Evolutionary conservation across 345 rosid species (phyloP), one percentile per base, ranked within the genome.

Genomic region (Combretum micranthum): DNA sequence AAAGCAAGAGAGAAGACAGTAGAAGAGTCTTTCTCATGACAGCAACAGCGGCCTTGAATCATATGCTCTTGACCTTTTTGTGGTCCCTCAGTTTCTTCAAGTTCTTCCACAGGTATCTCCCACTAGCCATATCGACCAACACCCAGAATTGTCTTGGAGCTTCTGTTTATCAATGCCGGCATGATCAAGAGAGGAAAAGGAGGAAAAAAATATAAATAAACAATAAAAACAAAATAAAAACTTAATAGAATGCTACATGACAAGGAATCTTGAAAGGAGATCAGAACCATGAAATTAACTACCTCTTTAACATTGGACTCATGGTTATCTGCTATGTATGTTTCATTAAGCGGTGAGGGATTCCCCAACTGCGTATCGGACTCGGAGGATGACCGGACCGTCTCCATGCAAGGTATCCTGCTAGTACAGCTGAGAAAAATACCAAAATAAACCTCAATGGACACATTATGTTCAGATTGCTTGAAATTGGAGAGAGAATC

Each of bases 31-130:
- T 32, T 32, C 1, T 32, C 39, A 32, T 32, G 39, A 32, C 39
- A 32, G 39, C 39, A 32, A 7, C 9, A 32, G 39, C 10, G 9
- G 9, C 39, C 9, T 7, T 32, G 6, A 32, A 5, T 32, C 52
- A 49, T 15, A 22, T 17, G 52, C 10, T 49, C 52, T 49, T 19
- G 22, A 49, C 20, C 22, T 17, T 10, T 3, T 49, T 22, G 19
- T 49, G 19, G 19, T 47, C 20, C 50, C 15, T 22, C 20, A 22
- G 22, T 12, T 22, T 15, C 52, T 22, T 49, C 22, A 49, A 22
- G 52, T 49, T 49, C 52, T 22, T 49, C 52, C 52, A 49, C 52
- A 49, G 22, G 22, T 49, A 49, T 22, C 52, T 49, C 20, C 52
- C 52, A 49, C 52, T 49, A 4, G 52, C 52, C 52, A 49, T 49